A percentile compares a stretch with the other conserved stretches of the same genome.
Conservation (phyloP, 1,284 basidiomycete genomes). For the Cutaneotrichosporon mucoides region DNA sequence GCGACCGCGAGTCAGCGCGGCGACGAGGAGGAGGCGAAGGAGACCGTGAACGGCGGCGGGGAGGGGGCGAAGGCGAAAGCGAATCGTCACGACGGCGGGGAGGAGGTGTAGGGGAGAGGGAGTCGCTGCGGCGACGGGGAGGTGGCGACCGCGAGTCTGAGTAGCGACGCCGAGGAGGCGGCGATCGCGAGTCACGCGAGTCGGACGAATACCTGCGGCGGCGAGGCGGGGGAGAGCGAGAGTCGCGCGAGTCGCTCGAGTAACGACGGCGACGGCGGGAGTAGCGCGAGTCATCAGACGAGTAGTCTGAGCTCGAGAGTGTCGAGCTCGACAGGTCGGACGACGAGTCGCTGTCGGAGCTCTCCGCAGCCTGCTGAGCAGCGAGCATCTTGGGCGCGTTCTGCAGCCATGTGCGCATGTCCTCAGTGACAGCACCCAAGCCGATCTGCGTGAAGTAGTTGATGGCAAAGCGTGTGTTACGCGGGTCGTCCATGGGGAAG, state of each 20-base stretch:
- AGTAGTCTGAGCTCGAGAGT: slow-evolving; percentile 49
- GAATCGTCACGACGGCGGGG: too few relatives aligned
- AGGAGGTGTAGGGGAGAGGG: not conserved
- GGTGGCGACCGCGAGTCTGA: slow-evolving; percentile 15
- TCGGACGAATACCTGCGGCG: slow-evolving; percentile 21
- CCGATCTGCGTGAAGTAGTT: slow-evolving; percentile 97
- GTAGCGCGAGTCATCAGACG: slow-evolving; percentile 40
- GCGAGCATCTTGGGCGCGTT: slow-evolving; percentile 86
- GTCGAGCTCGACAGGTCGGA: slow-evolving; percentile 50
- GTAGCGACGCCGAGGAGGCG: slow-evolving; percentile 7
- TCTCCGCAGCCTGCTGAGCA: slow-evolving; percentile 76
- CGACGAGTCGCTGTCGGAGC: slow-evolving; percentile 50
- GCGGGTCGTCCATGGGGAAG: slow-evolving; percentile 95
- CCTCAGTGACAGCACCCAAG: slow-evolving; percentile 83
- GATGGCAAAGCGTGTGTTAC: slow-evolving; percentile 95
- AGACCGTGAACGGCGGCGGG: too few relatives aligned
- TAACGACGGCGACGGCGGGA: slow-evolving; percentile 7
- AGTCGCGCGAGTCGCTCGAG: slow-evolving; percentile 12
- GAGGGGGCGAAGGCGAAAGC: too few relatives aligned
- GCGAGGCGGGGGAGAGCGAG: slow-evolving; percentile 12
- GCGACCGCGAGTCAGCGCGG: too few relatives aligned
- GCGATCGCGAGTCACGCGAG: slow-evolving; percentile 15
- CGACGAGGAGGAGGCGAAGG: too few relatives aligned
- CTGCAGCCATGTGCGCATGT: slow-evolving; percentile 93
- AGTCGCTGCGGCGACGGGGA: slow-evolving; percentile 16